Evolutionary conservation across 1,284 basidiomycete species (phyloP), one percentile per base, ranked within the genome.

Genomic region (Cutaneotrichosporon daszewskae): DNA sequence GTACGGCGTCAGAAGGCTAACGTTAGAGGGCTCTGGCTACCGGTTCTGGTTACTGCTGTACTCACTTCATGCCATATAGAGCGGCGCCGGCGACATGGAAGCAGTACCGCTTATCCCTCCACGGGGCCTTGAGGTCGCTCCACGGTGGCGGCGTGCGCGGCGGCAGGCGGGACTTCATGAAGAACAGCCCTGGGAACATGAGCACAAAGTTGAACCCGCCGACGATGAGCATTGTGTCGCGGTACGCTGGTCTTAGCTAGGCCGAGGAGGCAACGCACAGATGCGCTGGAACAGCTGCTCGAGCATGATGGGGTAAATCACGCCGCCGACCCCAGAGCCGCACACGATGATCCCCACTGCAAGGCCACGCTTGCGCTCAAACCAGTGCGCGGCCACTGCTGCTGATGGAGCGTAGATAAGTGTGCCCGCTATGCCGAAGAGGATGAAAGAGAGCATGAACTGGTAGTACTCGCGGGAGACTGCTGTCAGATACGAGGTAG

Each of bases 391-490:
- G 1, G 55, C 58, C 10, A 68, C 59, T 4, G 66, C 65, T 2
- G 60, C 65, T 1, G 62, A 55, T 2, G 68, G 67, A 0, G 66
- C 55, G 43, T 68, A 71, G 17, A 65, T 38, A 12, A 64, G 35
- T 0, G 60, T 53, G 2, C 59, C 66, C 3, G 61, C 56, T 4
- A 66, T 37, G 12, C 64, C 64, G 27, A 63, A 66, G 8, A 57
- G 49, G 9, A 59, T 44, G 37, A 65, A 64, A 1, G 66, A 59
- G 3, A 69, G 58, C 14, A 69, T 40, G 49, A 71, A 64, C 35
- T 69, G 67, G 43, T 62, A 71, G 50, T 64, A 71, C 37, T 61
- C 49, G 16, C 59, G 53, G 24, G 64, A 68, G 50, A 71, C 68
- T 27, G 39, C 14, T 22, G 20, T 31, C 32, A n/a, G 13, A 22